Percentiles rank a stretch among this genome's conserved stretches.
These are phyloP conservation scores for Fusarium beomiforme DNA, from an alignment of 2,329 filamentous ascomycete genomes.

Conservation along the genomic window DNA sequence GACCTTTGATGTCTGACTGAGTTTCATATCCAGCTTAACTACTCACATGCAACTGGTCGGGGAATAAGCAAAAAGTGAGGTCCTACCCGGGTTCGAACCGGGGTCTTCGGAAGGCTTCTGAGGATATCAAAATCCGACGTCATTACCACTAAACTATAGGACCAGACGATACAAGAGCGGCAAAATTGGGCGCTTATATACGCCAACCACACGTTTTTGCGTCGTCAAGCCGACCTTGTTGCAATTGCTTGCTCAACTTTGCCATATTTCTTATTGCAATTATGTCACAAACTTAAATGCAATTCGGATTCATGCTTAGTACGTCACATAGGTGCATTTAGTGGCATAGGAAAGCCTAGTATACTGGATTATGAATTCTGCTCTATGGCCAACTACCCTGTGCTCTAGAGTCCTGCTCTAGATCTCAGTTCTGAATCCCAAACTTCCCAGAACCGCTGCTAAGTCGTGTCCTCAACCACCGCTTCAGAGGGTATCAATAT, in stretches of 20 bases:
- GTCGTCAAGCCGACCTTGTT: accelerated
- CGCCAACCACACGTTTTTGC: accelerated
- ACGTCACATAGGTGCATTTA: background rate
- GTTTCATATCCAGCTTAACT: accelerated
- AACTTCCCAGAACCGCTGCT: background rate
- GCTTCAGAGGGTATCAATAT: no score
- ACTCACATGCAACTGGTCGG: accelerated
- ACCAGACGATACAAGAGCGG: background rate
- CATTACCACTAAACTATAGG: conserved; percentile 33
- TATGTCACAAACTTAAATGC: accelerated
- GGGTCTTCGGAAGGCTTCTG: conserved; percentile 27
- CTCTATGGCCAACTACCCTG: background rate
- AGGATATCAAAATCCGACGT: conserved; percentile 25
- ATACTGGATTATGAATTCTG: background rate
- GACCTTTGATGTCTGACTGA: accelerated
- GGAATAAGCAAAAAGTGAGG: background rate
- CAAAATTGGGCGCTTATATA: background rate
- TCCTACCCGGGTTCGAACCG: conserved; percentile 31
- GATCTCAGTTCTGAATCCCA: background rate
- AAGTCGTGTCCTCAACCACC: background rate
- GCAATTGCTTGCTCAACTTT: accelerated
- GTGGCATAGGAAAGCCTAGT: background rate
- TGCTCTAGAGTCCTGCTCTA: background rate
- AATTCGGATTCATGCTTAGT: no score
- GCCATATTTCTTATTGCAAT: background rate